Base-by-base conservation (phyloP, 2,329 filamentous ascomycete species). In the Davidsoniella neocaledoniae region DNA sequence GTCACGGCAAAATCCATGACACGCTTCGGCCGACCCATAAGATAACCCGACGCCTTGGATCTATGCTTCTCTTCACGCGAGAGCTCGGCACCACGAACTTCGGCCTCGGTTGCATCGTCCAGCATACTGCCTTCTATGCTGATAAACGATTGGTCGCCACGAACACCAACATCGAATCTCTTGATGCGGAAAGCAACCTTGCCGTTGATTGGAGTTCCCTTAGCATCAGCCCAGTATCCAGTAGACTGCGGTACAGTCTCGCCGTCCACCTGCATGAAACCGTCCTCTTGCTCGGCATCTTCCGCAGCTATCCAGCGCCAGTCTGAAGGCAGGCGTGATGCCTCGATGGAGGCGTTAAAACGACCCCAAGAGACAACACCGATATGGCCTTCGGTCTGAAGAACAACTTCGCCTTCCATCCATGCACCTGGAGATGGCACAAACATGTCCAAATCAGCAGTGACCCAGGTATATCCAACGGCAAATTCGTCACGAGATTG, bases 101-200 rank as follows among this genome's bases (percentile, higher is more conserved):
- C 66, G 56, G 66, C 68, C 64, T 93, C 86, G 21, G 79, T 80
- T 17, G 76, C 74, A 41, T 74, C 74, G 43, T 73, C 70, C 46
- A 94, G 66, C 74, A 94, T 81, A n/a, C 85, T 93, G 23, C 88
- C 90, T 62, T 91, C 83, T 54, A 95, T 80, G 57, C 82, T 87
- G 54, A 96, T 66, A 61, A 90, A 91, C 9, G 83, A 86, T 53
- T 81, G 81, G 57, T 81, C 77, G 48, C 79, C 77, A 55, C 83
- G 85, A 43, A 79, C 74, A 25, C 80, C 82, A 1, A 84, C 81
- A 57, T 95, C 88, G 55, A 91, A 85, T 61, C 93, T 86, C 56
- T 81, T 79, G 60, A 95, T 86, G 55, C 79, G 74, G 65, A 94
- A 94, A 48, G 73, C 73, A 37, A 93, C 64, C 58, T 75, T 76